These are phyloP conservation scores for Amanita inopinata DNA, from an alignment of 768 basidiomycete genomes.

Conservation along the genomic window DNA sequence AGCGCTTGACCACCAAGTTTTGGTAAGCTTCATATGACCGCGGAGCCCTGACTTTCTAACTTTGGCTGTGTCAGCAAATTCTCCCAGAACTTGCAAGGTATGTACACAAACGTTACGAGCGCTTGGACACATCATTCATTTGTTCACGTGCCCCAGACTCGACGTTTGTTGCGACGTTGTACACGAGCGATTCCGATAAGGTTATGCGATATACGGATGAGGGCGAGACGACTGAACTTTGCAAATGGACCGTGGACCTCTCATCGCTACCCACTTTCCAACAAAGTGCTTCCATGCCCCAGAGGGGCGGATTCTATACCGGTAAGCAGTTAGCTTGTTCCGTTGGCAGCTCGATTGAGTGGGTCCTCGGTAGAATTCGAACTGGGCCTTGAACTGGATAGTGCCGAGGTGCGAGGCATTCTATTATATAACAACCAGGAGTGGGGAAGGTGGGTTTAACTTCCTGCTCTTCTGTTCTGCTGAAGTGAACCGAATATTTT, in stretches of 20 bases:
- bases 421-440: slow-evolving; percentile 66
- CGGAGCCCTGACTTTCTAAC: slow-evolving; percentile 10
- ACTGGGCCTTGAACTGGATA: slow-evolving; percentile 75
- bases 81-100: slow-evolving; percentile 53
- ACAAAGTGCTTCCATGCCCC: slow-evolving; percentile 50
- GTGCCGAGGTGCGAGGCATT: slow-evolving; percentile 79
- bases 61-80: slow-evolving; percentile 44
- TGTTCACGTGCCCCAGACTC: slow-evolving; percentile 38
- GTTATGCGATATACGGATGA: slow-evolving; percentile 82
- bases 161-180: slow-evolving; percentile 73
- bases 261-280: slow-evolving; percentile 70
- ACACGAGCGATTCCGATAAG: slow-evolving; percentile 65
- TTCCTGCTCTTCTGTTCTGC: slow-evolving; percentile 10
- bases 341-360: slow-evolving; percentile 1
- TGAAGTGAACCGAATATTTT: slow-evolving; percentile 8
- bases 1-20: slow-evolving; percentile 73
- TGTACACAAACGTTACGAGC: slow-evolving; percentile 1
- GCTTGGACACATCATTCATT: background rate
- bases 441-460: slow-evolving; percentile 65
- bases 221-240: slow-evolving; percentile 64
- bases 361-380: slow-evolving; percentile 53
- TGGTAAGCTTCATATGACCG: slow-evolving; percentile 40
- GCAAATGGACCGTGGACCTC: slow-evolving; percentile 85
- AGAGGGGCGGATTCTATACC: slow-evolving; percentile 65
- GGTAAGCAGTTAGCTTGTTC: slow-evolving; percentile 27